Conservation (phyloP, 805 yeast species). For the Tetrapisispora phaffii region DNA sequence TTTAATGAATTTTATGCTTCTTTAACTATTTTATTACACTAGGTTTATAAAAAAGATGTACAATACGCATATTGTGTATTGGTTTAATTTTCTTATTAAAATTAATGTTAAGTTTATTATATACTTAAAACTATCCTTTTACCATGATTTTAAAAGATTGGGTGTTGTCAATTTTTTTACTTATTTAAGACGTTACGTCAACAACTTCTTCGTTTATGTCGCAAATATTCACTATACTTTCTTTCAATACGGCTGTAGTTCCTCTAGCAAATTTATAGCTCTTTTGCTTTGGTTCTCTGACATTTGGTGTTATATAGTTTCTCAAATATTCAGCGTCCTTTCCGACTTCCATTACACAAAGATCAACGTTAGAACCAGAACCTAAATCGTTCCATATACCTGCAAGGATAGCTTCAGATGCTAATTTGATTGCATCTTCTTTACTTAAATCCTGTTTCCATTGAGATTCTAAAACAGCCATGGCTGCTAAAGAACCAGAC, state of each 20-base stretch:
- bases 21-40: no score
- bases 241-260: conserved; percentile 78
- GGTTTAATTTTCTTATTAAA: not conserved
- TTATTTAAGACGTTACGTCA: conserved; percentile 25
- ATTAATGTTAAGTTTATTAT: no score
- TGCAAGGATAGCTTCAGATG: conserved; percentile 88
- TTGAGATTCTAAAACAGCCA: conserved; percentile 88
- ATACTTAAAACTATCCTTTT: not conserved
- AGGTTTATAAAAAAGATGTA: no score
- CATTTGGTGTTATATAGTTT: conserved; percentile 86
- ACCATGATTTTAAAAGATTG: not conserved
- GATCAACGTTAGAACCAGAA: conserved; percentile 95
- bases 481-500: conserved; percentile 95
- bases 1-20: no score
- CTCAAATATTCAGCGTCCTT: conserved; percentile 78
- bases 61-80: no score
- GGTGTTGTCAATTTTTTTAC: not conserved
- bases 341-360: conserved; percentile 93
- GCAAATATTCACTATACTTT: conserved; percentile 53
- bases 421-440: conserved; percentile 86
- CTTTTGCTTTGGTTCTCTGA: conserved; percentile 69
- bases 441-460: conserved; percentile 72
- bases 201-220: conserved; percentile 59
- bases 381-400: conserved; percentile 99
- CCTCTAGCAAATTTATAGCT: conserved; percentile 85